Conservation (phyloP, 176 grass and related monocot genomes). For the Musa troglodytarum region DNA sequence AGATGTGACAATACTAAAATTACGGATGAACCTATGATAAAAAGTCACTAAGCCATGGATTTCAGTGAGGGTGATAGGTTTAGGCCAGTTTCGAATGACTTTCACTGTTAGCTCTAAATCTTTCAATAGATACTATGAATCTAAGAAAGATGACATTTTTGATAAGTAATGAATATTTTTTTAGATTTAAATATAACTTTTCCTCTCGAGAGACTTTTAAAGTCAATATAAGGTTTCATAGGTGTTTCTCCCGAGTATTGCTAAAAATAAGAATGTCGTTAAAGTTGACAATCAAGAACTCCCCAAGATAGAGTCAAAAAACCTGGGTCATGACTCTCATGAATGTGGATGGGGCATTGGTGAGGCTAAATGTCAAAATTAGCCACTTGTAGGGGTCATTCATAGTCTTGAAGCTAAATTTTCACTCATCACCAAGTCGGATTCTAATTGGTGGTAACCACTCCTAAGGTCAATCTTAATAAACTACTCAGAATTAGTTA, state of each 20-base stretch:
- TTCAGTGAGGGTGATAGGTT: background rate
- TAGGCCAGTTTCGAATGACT: background rate
- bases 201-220: background rate
- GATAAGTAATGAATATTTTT: background rate
- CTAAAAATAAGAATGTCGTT: background rate
- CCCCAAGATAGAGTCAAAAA: background rate
- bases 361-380: no score
- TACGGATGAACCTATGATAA: background rate
- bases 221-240: background rate
- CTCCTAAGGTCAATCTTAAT: no score
- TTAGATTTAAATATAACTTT: background rate
- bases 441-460: no score
- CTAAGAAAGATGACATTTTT: background rate
- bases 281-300: background rate
- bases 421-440: no score
- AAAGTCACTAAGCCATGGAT: background rate
- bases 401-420: no score
- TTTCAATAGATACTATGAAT: background rate
- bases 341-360: background rate
- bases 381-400: no score
- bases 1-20: background rate
- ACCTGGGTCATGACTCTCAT: background rate
- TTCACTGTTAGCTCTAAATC: background rate
- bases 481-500: no score
- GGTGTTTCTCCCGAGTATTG: background rate